These are phyloP conservation scores for Citropsis articulata DNA, from an alignment of 345 rosid species.

Conservation along the genomic window DNA sequence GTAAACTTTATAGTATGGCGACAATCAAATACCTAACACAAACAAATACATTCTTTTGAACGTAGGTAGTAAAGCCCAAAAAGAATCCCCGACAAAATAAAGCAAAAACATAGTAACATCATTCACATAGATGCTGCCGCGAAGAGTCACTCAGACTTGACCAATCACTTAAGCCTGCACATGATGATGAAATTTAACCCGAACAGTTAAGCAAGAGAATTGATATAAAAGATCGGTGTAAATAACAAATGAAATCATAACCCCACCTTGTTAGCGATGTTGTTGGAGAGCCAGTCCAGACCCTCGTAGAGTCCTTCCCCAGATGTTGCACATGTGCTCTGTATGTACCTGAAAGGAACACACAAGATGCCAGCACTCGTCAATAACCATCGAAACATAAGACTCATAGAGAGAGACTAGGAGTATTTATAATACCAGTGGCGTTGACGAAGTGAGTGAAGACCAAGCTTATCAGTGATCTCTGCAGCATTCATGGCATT, in stretches of 20 bases:
- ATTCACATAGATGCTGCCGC: conserved; percentile 1
- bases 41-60: conserved; percentile 24
- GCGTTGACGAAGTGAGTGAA: conserved; percentile 80
- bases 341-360: conserved; percentile 61
- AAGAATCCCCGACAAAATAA: not conserved
- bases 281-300: conserved; percentile 81
- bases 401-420: not conserved
- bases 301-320: conserved; percentile 86
- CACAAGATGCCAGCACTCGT: not conserved
- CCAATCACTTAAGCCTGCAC: conserved; percentile 24
- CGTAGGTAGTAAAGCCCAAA: conserved; percentile 9
- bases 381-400: not conserved
- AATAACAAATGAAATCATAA: not conserved
- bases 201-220: not conserved
- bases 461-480: conserved; percentile 82
- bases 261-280: conserved; percentile 62
- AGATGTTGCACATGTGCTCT: conserved; percentile 76
- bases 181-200: not conserved
- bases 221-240: not conserved
- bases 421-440: conserved; percentile 44
- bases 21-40: conserved; percentile 27
- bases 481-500: conserved; percentile 90
- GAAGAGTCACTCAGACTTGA: not conserved
- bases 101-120: conserved; percentile 5
- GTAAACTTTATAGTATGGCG: conserved; percentile 16